Percentiles rank a stretch among this genome's conserved stretches.
These are phyloP conservation scores for Sabuloglossum arenarium DNA, from an alignment of 495 filamentous ascomycete genomes.

Conservation along the genomic window DNA sequence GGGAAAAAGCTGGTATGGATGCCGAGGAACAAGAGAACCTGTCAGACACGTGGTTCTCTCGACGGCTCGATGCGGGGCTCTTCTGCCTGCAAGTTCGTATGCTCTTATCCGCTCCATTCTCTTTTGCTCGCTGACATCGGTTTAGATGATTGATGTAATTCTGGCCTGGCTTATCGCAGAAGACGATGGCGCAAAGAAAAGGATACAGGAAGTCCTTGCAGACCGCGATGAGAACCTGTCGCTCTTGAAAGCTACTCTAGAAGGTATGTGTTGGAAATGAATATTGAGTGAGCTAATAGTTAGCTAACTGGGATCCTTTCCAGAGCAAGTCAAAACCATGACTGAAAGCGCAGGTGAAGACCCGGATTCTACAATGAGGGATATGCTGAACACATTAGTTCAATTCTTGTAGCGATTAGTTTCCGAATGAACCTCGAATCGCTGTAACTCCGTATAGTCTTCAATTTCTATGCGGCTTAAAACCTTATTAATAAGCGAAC, in stretches of 20 bases:
- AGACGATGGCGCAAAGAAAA: constrained; percentile 55
- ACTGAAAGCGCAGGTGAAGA: constrained; percentile 30
- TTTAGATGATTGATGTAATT: constrained; percentile 57
- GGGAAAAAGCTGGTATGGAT: constrained; percentile 24
- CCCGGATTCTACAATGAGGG: constrained; percentile 30
- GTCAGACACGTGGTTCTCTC: constrained; percentile 63
- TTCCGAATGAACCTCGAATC: too few relatives aligned
- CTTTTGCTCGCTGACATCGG: not conserved
- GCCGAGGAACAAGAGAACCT: constrained; percentile 39
- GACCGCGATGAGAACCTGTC: constrained; percentile 44
- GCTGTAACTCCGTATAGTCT: too few relatives aligned
- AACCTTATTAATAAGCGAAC: not conserved
- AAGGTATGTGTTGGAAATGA: constrained; percentile 23
- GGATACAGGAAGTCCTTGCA: constrained; percentile 39
- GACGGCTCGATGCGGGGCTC: constrained; percentile 68
- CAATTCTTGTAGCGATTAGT: constrained; percentile 27
- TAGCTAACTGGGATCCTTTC: constrained; percentile 2
- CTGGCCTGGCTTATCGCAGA: constrained; percentile 87
- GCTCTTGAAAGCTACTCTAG: constrained; percentile 43
- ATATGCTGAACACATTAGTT: constrained; percentile 50
- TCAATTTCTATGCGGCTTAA: not conserved
- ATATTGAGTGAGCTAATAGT: constrained; percentile 9
- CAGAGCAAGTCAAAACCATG: constrained; percentile 44
- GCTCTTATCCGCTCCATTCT: not conserved
- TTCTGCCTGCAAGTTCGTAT: constrained; percentile 49